Base-by-base conservation (phyloP, 495 filamentous ascomycete genomes). In the Hypoxylon fragiforme region DNA sequence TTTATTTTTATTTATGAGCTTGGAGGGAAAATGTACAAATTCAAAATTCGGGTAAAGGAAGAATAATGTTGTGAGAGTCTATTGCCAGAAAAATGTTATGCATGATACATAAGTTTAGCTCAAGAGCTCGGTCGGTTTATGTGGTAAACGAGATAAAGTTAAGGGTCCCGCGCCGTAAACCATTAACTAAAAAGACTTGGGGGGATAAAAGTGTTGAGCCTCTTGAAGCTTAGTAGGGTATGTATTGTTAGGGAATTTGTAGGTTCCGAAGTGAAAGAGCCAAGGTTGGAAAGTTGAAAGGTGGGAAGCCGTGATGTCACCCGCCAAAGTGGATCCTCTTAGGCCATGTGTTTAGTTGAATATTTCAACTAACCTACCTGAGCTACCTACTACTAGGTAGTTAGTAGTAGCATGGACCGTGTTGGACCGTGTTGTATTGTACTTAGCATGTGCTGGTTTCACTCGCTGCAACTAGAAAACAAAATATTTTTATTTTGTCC, bases 361-460 rank as follows among this genome's bases (percentile, higher is more conserved):
- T n/a, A n/a, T n/a, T n/a, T n/a, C n/a, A n/a, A n/a, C n/a, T n/a
- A n/a, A n/a, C n/a, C n/a, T n/a, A n/a, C n/a, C n/a, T n/a, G n/a
- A n/a, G n/a, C n/a, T n/a, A n/a, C n/a, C n/a, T n/a, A n/a, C n/a
- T n/a, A n/a, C n/a, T n/a, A n/a, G n/a, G n/a, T n/a, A n/a, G n/a
- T n/a, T n/a, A n/a, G n/a, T n/a, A n/a, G n/a, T n/a, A n/a, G n/a
- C n/a, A n/a, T n/a, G n/a, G n/a, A n/a, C n/a, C n/a, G n/a, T n/a
- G n/a, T n/a, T n/a, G n/a, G n/a, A n/a, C n/a, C n/a, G n/a, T n/a
- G n/a, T n/a, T n/a, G n/a, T n/a, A n/a, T n/a, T n/a, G n/a, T 47
- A 56, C 45, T 62, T 60, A 50, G 46, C 52, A 48, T 55, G 47
- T 62, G 58, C 58, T 49, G 20, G 31, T 26, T 62, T 44, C 22